Conservation (phyloP, 2,329 filamentous ascomycete genomes). For the Xylaria multiplex region DNA sequence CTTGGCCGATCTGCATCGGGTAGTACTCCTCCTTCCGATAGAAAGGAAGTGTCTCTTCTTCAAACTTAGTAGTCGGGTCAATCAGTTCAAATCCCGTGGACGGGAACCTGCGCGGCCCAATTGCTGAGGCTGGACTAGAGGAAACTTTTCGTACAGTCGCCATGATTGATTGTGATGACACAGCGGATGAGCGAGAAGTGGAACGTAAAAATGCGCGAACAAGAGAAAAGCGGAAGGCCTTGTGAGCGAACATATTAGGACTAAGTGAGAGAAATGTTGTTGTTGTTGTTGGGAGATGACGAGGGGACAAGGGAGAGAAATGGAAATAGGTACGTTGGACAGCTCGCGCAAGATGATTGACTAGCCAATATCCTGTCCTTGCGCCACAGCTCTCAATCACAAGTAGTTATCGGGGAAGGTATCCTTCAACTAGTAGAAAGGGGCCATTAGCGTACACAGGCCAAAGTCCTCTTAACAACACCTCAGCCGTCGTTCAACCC, state of each 20-base stretch:
- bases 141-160: constrained; percentile 14
- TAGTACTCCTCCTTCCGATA: constrained; percentile 21
- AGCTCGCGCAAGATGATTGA: too few species aligned
- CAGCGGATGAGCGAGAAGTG: neutral
- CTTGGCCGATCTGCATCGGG: constrained; percentile 22
- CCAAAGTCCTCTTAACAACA: too few species aligned
- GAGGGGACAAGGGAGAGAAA: too few species aligned
- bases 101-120: constrained; percentile 17
- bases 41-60: constrained; percentile 23
- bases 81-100: constrained; percentile 22
- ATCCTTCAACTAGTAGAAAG: too few species aligned
- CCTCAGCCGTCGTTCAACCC: too few species aligned
- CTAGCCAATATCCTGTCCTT: too few species aligned
- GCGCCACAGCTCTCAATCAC: too few species aligned
- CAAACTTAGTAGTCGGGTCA: constrained; percentile 11
- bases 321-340: too few species aligned
- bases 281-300: neutral
- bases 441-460: too few species aligned
- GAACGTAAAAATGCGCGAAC: neutral
- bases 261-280: neutral
- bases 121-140: neutral
- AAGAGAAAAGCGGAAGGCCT: neutral
- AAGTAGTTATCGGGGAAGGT: too few species aligned
- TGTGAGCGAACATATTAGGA: constrained; percentile 16
- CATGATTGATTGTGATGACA: constrained; percentile 9